Conservation (phyloP, 2,329 filamentous ascomycete genomes). For the Sphaerulina musiva region DNA sequence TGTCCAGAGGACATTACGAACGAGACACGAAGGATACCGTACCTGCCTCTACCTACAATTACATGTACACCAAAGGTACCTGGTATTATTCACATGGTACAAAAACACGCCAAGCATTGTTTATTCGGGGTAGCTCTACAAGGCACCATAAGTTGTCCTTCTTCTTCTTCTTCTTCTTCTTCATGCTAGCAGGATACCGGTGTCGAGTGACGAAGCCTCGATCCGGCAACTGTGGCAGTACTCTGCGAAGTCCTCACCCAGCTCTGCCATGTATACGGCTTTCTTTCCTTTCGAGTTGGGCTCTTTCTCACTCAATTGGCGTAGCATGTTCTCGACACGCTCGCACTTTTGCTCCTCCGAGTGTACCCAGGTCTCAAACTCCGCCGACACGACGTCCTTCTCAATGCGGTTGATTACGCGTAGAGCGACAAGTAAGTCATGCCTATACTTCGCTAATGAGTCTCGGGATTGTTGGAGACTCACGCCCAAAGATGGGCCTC, state of each 20-base stretch:
- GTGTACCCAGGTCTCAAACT: conserved; percentile 88
- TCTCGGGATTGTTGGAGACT: conserved; percentile 75
- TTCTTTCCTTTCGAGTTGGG: not conserved
- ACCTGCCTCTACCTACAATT: no score
- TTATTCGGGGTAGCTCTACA: not conserved
- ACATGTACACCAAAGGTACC: no score
- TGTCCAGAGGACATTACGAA: no score
- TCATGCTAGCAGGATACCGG: conserved; percentile 14
- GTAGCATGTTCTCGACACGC: conserved; percentile 50
- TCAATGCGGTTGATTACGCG: conserved; percentile 85
- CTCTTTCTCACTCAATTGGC: conserved; percentile 20
- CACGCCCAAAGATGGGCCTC: conserved; percentile 10
- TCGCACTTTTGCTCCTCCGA: conserved; percentile 73
- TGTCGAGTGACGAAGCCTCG: conserved; percentile 30
- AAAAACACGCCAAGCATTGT: not conserved
- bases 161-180: conserved; percentile 2
- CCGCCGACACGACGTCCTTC: conserved; percentile 72
- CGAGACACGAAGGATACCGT: no score
- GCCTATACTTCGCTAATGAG: conserved; percentile 72
- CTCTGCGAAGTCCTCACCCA: conserved; percentile 50
- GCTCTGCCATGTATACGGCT: conserved; percentile 30
- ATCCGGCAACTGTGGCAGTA: conserved; percentile 57
- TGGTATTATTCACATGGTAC: no score
- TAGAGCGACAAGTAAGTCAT: conserved; percentile 86
- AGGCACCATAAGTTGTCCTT: not conserved